Base-by-base conservation (phyloP, 768 basidiomycete species). In the Termitomyces sp. region DNA sequence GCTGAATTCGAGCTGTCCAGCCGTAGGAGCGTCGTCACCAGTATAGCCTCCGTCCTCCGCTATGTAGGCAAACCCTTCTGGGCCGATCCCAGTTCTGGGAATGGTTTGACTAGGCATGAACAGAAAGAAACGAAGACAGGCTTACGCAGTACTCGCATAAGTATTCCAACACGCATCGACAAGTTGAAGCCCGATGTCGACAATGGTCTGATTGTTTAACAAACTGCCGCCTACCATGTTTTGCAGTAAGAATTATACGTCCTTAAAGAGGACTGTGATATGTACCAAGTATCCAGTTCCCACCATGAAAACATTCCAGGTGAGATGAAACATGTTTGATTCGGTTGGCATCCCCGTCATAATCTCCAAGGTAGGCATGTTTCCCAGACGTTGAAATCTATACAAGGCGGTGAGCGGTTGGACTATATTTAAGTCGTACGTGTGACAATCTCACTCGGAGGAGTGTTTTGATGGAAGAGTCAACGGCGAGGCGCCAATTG, bases 161-260 rank as follows among this genome's bases (percentile, higher is more conserved):
- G 89, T 90, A 66, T 90, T 90, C 85, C 87, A 88, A 73, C 90
- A 91, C 6, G 77, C 83, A 53, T 92, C 88, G 18, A 80, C 80
- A 18, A 91, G 73, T n/a, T 78, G 57, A 38, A 91, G 76, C 3
- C 77, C 90, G 40, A 80, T 72, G 45, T 85, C 64, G 55, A 90
- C 77, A 61, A 91, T 86, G 0, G 88, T 87, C 24, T 84, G 71
- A 60, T 91, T 90, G 67, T 88, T 82, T 33, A 87, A 64, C 32
- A 92, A 66, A 58, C 80, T 80, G 6, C 90, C 89, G 5, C 87
- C 87, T 84, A 60, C 30, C 44, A 55, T 9, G 33, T 58, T 6
- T 36, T 18, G 26, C 14, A 36, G 20, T 30, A 8, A 49, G 13
- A 46, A 77, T 86, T 26, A 80, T 72, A 42, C 81, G 62, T 55